Percentiles rank a stretch among this genome's conserved stretches.
phyloP scores from a whole-genome alignment of 2,329 filamentous ascomycete species.

The Orbilia quercus region DNA sequence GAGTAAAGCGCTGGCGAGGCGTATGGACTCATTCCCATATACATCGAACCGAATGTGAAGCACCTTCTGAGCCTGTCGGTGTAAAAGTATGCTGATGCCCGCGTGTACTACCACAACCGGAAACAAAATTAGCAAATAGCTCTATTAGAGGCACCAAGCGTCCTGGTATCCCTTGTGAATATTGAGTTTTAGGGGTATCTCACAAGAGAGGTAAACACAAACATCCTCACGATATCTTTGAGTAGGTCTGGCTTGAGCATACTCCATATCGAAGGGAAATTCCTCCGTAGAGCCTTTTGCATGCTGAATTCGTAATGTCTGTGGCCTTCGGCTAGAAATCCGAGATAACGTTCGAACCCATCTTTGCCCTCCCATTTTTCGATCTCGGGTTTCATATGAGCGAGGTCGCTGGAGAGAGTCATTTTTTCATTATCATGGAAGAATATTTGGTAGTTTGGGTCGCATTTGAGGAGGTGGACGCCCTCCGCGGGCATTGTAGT shows the following conservation, averaged over 20 bases:
- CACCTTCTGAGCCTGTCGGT: constrained; percentile 76
- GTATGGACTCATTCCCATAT: constrained; percentile 83
- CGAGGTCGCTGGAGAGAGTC: constrained; percentile 74
- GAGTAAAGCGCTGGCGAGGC: constrained; percentile 80
- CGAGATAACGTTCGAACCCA: constrained; percentile 76
- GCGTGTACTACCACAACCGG: constrained; percentile 65
- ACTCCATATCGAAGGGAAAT: constrained; percentile 72
- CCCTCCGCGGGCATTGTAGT: constrained; percentile 74
- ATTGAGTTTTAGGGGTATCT: constrained; percentile 67
- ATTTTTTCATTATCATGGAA: constrained; percentile 76
- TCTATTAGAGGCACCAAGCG: no score
- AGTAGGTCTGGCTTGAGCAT: constrained; percentile 72
- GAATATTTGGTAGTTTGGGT: constrained; percentile 80
- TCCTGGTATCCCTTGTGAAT: background rate
- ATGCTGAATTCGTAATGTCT: constrained; percentile 76
- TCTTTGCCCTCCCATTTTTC: constrained; percentile 78
- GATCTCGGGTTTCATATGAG: constrained; percentile 77
- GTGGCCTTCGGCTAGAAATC: constrained; percentile 75
- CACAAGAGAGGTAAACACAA: constrained; percentile 69
- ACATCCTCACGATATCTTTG: constrained; percentile 69
- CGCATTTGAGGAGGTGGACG: constrained; percentile 76
- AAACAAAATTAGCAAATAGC: background rate
- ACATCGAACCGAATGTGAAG: constrained; percentile 84
- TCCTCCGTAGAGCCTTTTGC: constrained; percentile 73
- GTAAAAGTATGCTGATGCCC: constrained; percentile 75